Conservation (phyloP, 768 basidiomycete genomes). For the Agrocybe chaxingu region DNA sequence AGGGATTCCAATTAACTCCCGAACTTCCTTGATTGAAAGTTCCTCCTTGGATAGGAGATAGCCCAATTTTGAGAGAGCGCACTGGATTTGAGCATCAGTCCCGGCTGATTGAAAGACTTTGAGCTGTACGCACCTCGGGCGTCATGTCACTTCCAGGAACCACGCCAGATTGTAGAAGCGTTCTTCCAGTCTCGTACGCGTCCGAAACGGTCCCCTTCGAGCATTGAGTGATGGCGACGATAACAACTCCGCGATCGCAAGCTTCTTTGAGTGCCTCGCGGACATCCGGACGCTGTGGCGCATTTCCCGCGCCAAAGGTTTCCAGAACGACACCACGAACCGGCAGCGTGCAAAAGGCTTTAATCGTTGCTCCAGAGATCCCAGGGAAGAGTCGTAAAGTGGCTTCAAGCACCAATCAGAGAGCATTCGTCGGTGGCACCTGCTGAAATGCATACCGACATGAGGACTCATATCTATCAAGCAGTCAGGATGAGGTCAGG, state of each 20-base stretch:
- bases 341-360: constrained; percentile 71
- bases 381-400: constrained; percentile 86
- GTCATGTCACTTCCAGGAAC: constrained; percentile 92
- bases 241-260: constrained; percentile 76
- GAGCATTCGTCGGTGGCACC: background rate
- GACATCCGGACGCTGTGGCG: constrained; percentile 77
- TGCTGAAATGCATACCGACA: constrained; percentile 55
- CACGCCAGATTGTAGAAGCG: constrained; percentile 69
- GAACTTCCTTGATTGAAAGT: constrained; percentile 63
- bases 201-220: constrained; percentile 82
- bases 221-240: constrained; percentile 93
- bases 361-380: constrained; percentile 71
- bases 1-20: constrained; percentile 70
- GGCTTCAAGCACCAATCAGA: constrained; percentile 37
- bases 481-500: constrained; percentile 1
- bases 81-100: constrained; percentile 42
- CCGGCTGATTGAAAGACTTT: background rate
- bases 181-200: constrained; percentile 77
- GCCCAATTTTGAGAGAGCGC: constrained; percentile 84
- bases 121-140: constrained; percentile 61
- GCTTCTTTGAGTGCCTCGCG: constrained; percentile 77
- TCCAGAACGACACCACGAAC: constrained; percentile 83
- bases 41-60: constrained; percentile 89
- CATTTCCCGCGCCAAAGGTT: constrained; percentile 92
- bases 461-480: constrained; percentile 70